Evolutionary conservation across 805 yeast genomes (phyloP).

Genomic region (Jamesozyma piceae): DNA sequence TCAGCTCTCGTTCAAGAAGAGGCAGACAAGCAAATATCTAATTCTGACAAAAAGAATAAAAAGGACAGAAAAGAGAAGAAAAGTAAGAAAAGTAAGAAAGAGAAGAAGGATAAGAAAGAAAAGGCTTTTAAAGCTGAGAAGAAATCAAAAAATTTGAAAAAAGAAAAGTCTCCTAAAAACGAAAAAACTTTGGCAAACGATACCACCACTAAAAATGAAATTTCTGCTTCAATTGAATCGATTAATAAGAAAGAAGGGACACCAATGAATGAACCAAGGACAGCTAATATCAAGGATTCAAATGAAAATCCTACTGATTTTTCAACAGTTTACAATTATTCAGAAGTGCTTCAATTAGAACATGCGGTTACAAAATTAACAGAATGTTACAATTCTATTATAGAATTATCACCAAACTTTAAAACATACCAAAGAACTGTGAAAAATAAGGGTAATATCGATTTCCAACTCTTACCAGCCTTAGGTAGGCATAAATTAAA

Average conservation of each 20-base stretch:
- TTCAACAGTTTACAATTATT: conserved; percentile 8
- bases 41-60: conserved; percentile 8
- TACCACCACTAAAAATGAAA: neutral
- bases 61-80: conserved; percentile 7
- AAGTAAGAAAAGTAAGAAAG: conserved; percentile 6
- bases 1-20: neutral
- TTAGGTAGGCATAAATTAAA: conserved; percentile 46
- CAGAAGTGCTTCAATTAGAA: conserved; percentile 35
- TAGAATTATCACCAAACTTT: conserved; percentile 49
- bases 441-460: conserved; percentile 24
- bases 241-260: too few relatives aligned
- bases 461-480: conserved; percentile 40
- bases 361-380: conserved; percentile 46
- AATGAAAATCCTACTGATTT: neutral
- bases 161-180: conserved; percentile 2
- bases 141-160: conserved; percentile 8
- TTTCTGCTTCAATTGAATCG: neutral
- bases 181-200: conserved; percentile 4
- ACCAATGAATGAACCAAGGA: neutral
- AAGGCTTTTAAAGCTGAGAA: conserved; percentile 4
- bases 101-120: conserved; percentile 8
- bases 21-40: too few relatives aligned
- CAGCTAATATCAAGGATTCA: too few relatives aligned
- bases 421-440: conserved; percentile 33
- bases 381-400: conserved; percentile 40